Evolutionary conservation across 306 rosid species (phyloP).

Genomic region (Dicorynia guianensis): DNA sequence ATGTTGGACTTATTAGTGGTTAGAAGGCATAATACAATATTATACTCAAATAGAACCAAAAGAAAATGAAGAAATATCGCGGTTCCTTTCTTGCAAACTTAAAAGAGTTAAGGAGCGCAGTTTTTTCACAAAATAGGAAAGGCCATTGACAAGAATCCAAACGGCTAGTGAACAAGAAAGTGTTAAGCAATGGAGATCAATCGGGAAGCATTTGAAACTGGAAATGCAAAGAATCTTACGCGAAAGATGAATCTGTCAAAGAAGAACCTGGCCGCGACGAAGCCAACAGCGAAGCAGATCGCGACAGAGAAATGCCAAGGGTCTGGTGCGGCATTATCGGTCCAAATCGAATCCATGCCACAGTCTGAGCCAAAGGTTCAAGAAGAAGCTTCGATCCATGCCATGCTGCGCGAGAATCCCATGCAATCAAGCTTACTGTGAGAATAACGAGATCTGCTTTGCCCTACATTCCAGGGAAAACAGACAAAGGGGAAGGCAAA

Average conservation of each 20-base stretch:
- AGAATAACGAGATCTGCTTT: slow-evolving; percentile 43
- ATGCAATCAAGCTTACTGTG: slow-evolving; percentile 18
- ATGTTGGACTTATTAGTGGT: no score
- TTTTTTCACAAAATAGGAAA: background rate
- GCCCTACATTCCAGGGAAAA: slow-evolving; percentile 27
- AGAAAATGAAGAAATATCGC: background rate
- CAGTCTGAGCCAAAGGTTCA: slow-evolving; percentile 33
- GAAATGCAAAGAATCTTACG: slow-evolving; percentile 57
- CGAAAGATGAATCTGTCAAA: slow-evolving; percentile 81
- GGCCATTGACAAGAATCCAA: slow-evolving; percentile 2
- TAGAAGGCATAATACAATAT: no score
- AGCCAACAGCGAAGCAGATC: slow-evolving; percentile 65
- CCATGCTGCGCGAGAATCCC: background rate
- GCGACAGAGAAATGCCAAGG: slow-evolving; percentile 67
- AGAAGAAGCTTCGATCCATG: slow-evolving; percentile 41
- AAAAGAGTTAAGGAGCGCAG: background rate
- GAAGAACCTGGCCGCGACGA: slow-evolving; percentile 61
- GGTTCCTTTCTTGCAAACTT: background rate
- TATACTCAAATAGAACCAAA: no score
- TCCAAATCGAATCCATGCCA: slow-evolving; percentile 68
- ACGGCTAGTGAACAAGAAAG: background rate
- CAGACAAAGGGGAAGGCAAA: background rate
- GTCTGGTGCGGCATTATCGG: slow-evolving; percentile 48
- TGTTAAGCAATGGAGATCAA: background rate
- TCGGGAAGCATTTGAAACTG: background rate